A percentile compares a stretch with the other conserved stretches of the same genome.
Evolutionary conservation across 495 filamentous ascomycete genomes (phyloP).

Genomic region (Neurospora sp.): DNA sequence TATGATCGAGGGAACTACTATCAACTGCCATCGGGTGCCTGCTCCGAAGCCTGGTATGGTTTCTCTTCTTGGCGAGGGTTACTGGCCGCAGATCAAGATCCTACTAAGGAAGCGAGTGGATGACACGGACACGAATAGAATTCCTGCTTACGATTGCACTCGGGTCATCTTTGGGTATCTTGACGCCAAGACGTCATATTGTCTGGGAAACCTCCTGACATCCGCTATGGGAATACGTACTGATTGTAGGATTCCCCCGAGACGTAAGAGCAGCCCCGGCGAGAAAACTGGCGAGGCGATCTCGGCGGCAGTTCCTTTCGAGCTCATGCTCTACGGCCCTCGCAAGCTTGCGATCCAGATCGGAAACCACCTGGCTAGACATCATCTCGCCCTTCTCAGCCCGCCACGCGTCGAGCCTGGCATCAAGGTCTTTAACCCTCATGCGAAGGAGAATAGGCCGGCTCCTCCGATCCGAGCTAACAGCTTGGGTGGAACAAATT

Average conservation of each 20-base stretch:
- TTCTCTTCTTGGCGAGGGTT: slow-evolving; percentile 32
- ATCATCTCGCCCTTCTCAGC: slow-evolving; percentile 53
- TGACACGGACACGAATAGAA: slow-evolving; percentile 40
- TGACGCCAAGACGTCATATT: slow-evolving; percentile 56
- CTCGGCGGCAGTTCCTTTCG: slow-evolving; percentile 44
- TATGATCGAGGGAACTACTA: slow-evolving; percentile 55
- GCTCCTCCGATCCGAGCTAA: slow-evolving; percentile 17
- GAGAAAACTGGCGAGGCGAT: slow-evolving; percentile 45
- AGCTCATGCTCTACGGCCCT: slow-evolving; percentile 74
- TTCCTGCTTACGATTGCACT: slow-evolving; percentile 62
- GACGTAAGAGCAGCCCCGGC: slow-evolving; percentile 38
- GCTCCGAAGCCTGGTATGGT: slow-evolving; percentile 49
- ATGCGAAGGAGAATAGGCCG: slow-evolving; percentile 35
- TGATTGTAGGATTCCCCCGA: slow-evolving; percentile 52
- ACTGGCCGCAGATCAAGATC: slow-evolving; percentile 69
- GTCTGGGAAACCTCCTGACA: slow-evolving; percentile 63
- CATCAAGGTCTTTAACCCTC: slow-evolving; percentile 57
- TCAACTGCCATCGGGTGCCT: slow-evolving; percentile 60
- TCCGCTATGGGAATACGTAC: slow-evolving; percentile 49
- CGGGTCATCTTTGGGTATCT: slow-evolving; percentile 63
- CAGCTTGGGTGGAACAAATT: slow-evolving; percentile 5
- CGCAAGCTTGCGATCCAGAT: slow-evolving; percentile 50
- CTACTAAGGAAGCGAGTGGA: slow-evolving; percentile 45
- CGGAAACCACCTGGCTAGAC: slow-evolving; percentile 54
- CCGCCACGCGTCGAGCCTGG: slow-evolving; percentile 55